These are phyloP conservation scores for Acacia pycnantha DNA, from an alignment of 331 rosid species.

Conservation along the genomic window DNA sequence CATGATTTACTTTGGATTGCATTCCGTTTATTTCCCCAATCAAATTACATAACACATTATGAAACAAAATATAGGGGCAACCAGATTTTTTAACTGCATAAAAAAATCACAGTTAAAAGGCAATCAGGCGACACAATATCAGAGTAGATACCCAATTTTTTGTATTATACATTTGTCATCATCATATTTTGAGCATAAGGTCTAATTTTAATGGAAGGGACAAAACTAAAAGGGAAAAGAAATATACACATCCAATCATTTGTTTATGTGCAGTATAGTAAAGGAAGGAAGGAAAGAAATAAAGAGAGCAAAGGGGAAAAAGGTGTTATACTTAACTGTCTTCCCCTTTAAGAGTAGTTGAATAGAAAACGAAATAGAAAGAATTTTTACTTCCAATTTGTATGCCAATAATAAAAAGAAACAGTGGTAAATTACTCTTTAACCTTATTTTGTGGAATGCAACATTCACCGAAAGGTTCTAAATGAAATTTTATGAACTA, in stretches of 20 bases:
- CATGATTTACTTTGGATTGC: neutral
- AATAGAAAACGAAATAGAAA: neutral
- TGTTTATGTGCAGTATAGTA: neutral
- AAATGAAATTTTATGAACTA: neutral
- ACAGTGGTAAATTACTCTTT: neutral
- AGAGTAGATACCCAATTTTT: neutral
- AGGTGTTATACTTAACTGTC: neutral
- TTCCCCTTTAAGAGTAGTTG: neutral
- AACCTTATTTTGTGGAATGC: no score
- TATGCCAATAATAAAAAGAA: neutral
- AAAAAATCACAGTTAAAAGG: neutral
- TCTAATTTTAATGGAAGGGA: neutral
- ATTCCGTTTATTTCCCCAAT: neutral
- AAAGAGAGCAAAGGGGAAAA: neutral
- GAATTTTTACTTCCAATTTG: neutral
- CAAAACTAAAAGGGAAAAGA: neutral
- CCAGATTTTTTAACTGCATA: neutral
- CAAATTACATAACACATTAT: neutral
- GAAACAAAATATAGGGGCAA: neutral
- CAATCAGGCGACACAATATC: neutral
- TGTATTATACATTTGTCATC: neutral
- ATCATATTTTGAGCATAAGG: conserved; percentile 9
- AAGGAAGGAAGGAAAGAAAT: neutral
- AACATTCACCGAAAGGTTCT: neutral
- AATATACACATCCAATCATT: conserved; percentile 1